A percentile compares a stretch with the other conserved stretches of the same genome.
Conservation (phyloP, 169 alveolate species). For the Eimeria necatrix region DNA sequence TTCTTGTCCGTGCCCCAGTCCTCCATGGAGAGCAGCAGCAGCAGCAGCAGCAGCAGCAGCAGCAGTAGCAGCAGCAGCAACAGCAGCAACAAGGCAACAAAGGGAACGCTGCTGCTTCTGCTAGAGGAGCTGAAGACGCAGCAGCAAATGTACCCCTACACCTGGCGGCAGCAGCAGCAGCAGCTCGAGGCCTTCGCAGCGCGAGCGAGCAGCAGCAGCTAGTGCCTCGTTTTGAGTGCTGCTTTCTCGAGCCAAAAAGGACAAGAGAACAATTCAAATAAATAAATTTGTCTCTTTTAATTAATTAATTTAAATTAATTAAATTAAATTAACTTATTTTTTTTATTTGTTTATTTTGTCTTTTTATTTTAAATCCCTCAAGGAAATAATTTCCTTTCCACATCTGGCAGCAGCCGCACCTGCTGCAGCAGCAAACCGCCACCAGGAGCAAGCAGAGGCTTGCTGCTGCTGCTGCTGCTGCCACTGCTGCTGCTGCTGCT, state of each 20-base stretch:
- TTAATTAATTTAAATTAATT: too few species aligned
- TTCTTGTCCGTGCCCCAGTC: background rate
- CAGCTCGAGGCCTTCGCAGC: background rate
- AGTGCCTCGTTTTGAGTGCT: too few species aligned
- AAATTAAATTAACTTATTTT: too few species aligned
- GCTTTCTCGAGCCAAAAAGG: background rate
- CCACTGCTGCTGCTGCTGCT: background rate
- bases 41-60: background rate
- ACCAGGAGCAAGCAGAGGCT: too few species aligned
- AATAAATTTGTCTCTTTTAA: background rate
- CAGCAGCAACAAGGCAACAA: too few species aligned
- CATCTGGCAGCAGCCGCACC: background rate
- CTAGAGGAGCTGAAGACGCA: background rate
- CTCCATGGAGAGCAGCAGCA: background rate
- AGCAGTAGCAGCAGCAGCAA: background rate
- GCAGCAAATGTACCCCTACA: background rate
- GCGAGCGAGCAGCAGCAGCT: background rate
- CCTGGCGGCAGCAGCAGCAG: background rate
- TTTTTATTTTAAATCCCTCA: background rate
- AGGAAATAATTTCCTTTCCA: background rate
- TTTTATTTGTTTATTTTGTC: background rate
- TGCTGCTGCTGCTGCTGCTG: background rate
- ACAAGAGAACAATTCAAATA: background rate
- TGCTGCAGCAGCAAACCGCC: background rate
- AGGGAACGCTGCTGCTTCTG: background rate